These are phyloP conservation scores for Russula virescens DNA, from an alignment of 768 basidiomycete species.

Conservation along the genomic window DNA sequence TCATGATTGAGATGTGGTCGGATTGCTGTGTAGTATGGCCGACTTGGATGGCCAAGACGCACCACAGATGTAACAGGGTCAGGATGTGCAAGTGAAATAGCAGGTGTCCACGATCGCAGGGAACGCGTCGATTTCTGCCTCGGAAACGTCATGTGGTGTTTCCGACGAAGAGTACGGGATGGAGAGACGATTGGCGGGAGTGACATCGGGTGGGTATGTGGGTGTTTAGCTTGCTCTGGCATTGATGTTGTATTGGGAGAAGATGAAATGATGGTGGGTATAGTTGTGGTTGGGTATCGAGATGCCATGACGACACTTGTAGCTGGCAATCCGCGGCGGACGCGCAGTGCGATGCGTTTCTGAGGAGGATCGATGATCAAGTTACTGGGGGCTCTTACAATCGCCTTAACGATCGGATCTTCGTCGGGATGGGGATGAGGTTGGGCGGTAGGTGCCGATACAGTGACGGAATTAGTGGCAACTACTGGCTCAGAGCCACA, in stretches of 20 bases:
- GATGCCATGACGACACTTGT: slow-evolving; percentile 1
- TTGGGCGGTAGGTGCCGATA: not conserved
- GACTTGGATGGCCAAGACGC: slow-evolving; percentile 24
- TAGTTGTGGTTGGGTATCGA: not conserved
- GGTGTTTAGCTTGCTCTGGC: not conserved
- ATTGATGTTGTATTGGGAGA: not conserved
- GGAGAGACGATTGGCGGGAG: slow-evolving; percentile 16
- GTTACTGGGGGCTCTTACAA: not conserved
- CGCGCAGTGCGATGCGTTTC: not conserved
- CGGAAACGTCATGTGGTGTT: slow-evolving; percentile 19
- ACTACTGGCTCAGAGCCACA: not conserved
- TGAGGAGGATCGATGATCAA: not conserved
- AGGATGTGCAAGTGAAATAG: not conserved
- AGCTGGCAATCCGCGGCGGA: slow-evolving; percentile 14
- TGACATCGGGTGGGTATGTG: slow-evolving; percentile 3
- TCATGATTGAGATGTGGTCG: slow-evolving; percentile 10
- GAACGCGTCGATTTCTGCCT: slow-evolving; percentile 20
- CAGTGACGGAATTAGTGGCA: not conserved
- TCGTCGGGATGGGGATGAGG: not conserved
- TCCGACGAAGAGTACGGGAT: slow-evolving; percentile 18
- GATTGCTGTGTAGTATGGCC: slow-evolving; percentile 23
- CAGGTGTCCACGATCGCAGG: slow-evolving; percentile 11
- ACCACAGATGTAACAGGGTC: not conserved
- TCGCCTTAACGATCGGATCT: slow-evolving; percentile 2
- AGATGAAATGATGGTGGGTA: not conserved